Percentiles rank a stretch among this genome's conserved stretches.
Conservation (phyloP, 345 rosid genomes). For the Aquilaria sinensis region DNA sequence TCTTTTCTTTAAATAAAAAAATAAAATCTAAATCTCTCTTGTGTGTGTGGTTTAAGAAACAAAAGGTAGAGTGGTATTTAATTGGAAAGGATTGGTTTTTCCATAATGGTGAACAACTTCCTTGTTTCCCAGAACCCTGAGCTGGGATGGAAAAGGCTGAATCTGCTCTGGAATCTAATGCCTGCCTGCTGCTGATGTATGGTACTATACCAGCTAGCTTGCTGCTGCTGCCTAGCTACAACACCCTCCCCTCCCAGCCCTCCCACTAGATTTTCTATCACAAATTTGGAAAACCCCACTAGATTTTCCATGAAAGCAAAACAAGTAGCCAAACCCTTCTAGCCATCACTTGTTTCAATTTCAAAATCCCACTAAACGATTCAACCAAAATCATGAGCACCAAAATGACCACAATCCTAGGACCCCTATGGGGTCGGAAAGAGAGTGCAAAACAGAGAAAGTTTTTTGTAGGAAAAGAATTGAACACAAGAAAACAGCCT, state of each 20-base stretch:
- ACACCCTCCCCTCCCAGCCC: neutral
- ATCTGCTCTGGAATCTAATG: constrained; percentile 16
- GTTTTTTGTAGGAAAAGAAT: constrained; percentile 8
- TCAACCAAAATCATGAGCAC: constrained; percentile 8
- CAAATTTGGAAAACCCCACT: constrained; percentile 12
- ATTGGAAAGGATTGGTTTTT: neutral
- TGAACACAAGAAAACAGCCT: neutral
- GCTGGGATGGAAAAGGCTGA: constrained; percentile 8
- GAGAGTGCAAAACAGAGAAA: constrained; percentile 28
- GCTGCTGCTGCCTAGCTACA: constrained; percentile 4
- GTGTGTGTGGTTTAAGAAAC: neutral
- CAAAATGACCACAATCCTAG: constrained; percentile 24
- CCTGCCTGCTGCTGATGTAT: neutral
- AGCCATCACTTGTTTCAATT: constrained; percentile 4
- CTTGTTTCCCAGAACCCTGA: neutral
- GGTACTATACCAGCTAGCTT: neutral
- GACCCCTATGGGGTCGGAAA: constrained; percentile 17
- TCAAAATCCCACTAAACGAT: constrained; percentile 1
- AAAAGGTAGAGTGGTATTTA: neutral
- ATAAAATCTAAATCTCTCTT: neutral
- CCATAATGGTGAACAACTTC: neutral
- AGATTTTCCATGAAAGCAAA: constrained; percentile 8
- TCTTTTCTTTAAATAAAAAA: constrained; percentile 1
- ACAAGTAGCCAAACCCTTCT: constrained; percentile 1
- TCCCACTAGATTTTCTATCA: constrained; percentile 14